Evolutionary conservation across 306 rosid genomes (phyloP).

Genomic region (Quercus glauca): DNA sequence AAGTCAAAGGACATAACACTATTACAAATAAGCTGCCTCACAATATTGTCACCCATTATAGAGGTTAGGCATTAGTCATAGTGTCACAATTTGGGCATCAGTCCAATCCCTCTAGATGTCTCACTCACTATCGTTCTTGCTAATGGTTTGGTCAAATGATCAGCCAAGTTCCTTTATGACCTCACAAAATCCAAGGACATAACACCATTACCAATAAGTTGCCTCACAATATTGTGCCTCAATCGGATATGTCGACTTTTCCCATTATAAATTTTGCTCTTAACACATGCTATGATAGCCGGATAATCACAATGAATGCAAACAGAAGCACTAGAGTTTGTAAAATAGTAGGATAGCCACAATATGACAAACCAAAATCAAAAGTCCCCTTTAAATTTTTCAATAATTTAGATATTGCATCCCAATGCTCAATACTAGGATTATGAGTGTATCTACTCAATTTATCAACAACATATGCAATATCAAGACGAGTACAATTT

Average conservation of each 20-base stretch:
- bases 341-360: no score
- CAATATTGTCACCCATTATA: no score
- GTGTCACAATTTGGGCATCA: not conserved
- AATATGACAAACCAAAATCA: no score
- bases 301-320: not conserved
- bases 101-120: not conserved
- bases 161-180: not conserved
- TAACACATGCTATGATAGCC: not conserved
- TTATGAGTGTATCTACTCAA: no score
- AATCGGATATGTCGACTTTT: not conserved
- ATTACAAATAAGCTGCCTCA: no score
- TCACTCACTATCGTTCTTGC: not conserved
- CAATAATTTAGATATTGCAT: no score
- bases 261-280: not conserved
- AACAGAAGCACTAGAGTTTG: not conserved
- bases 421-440: no score
- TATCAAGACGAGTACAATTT: no score
- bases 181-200: not conserved
- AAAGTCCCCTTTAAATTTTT: no score
- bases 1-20: no score
- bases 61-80: no score
- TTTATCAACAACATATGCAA: no score
- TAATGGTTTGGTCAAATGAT: constrained; percentile 6
- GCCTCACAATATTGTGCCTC: not conserved
- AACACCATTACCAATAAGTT: not conserved